Evolutionary conservation across 2,329 filamentous ascomycete species (phyloP).

Genomic region (Colletotrichum eleusines): DNA sequence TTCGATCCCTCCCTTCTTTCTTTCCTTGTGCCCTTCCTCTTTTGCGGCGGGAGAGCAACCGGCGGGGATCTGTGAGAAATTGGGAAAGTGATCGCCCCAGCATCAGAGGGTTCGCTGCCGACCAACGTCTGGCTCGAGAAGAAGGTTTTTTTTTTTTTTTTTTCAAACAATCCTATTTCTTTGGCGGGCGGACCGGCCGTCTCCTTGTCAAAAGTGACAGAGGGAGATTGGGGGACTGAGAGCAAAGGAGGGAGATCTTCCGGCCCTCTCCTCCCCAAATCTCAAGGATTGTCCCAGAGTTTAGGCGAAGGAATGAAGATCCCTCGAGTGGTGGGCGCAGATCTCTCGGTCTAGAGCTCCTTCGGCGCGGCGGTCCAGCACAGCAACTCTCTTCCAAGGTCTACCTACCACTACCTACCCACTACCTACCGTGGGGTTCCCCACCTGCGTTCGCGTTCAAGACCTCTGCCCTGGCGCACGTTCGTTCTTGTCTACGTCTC

Average conservation of each 20-base stretch:
- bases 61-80: background rate
- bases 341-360: conserved; percentile 17
- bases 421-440: background rate
- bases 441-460: background rate
- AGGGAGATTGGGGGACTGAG: background rate
- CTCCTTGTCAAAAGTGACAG: background rate
- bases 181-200: background rate
- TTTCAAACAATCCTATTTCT: no score
- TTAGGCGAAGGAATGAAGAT: conserved; percentile 1
- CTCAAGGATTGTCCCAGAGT: background rate
- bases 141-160: background rate
- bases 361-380: background rate
- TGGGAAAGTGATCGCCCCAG: conserved; percentile 9
- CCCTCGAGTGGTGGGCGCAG: conserved; percentile 4
- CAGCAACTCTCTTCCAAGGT: background rate
- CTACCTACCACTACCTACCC: no score
- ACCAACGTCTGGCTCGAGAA: background rate
- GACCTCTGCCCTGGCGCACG: background rate
- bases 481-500: conserved; percentile 27
- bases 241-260: conserved; percentile 5
- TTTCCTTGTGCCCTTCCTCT: background rate
- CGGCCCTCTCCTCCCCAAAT: background rate
- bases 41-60: conserved; percentile 10
- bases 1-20: background rate
- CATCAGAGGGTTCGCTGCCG: background rate